Conservation (phyloP, 2,329 filamentous ascomycete species). For the Aspergillus fischeri region DNA sequence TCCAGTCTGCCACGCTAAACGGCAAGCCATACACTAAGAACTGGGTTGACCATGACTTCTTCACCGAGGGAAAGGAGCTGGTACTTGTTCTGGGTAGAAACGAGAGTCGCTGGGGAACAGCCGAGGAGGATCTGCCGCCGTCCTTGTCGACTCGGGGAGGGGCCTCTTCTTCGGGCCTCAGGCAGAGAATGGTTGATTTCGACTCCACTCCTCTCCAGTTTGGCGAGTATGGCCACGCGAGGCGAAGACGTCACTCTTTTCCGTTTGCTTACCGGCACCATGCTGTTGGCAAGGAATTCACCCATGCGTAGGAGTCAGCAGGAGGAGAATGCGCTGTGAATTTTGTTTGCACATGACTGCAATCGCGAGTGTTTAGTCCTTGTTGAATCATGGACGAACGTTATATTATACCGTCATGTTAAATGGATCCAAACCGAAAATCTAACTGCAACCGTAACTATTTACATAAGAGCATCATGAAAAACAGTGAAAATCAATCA, state of each 20-base stretch:
- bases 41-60: constrained; percentile 67
- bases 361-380: background rate
- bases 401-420: background rate
- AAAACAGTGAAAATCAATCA: background rate
- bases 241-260: background rate
- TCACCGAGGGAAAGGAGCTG: constrained; percentile 59
- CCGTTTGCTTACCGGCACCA: background rate
- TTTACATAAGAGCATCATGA: constrained; percentile 2
- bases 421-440: background rate
- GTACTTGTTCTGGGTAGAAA: constrained; percentile 58
- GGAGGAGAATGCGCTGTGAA: background rate
- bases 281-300: background rate
- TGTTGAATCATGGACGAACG: background rate
- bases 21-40: constrained; percentile 58
- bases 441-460: background rate
- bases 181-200: background rate
- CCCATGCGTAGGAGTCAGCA: background rate
- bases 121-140: constrained; percentile 58
- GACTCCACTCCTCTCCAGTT: background rate
- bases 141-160: constrained; percentile 35
- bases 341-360: background rate
- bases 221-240: background rate
- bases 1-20: constrained; percentile 63
- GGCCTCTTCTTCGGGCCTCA: background rate
- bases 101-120: constrained; percentile 64